Evolutionary conservation across 2,329 filamentous ascomycete genomes (phyloP).

Genomic region (Trichoderma hamatum): DNA sequence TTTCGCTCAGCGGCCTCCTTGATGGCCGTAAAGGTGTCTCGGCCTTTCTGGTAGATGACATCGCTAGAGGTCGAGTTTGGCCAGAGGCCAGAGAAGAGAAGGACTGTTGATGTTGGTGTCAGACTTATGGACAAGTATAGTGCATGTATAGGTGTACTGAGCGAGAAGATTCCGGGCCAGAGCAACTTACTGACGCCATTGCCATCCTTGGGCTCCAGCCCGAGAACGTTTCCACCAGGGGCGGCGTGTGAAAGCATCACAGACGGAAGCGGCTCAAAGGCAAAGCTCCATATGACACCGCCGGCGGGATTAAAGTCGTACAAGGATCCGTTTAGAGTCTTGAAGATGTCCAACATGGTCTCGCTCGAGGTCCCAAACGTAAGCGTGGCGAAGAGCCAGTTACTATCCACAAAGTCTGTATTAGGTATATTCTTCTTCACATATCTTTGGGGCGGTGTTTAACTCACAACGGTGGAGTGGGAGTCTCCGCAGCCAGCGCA

Average conservation of each 20-base stretch:
- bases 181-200: conserved; percentile 12
- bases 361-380: conserved; percentile 13
- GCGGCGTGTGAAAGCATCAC: conserved; percentile 12
- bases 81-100: conserved; percentile 15
- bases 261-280: conserved; percentile 11
- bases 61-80: conserved; percentile 10
- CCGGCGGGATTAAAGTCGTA: conserved; percentile 13
- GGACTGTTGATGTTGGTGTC: not conserved
- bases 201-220: not conserved
- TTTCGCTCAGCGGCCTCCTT: conserved; percentile 1
- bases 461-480: conserved; percentile 14
- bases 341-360: conserved; percentile 13
- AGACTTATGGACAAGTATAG: not conserved
- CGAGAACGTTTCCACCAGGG: conserved; percentile 3
- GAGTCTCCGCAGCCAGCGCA: conserved; percentile 2
- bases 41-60: not conserved
- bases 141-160: not conserved
- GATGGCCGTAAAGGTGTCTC: not conserved
- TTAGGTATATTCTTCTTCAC: not conserved
- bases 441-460: not conserved
- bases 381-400: conserved; percentile 12
- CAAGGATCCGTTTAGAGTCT: not conserved
- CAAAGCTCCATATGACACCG: conserved; percentile 11
- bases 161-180: not conserved
- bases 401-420: not conserved